These are phyloP conservation scores for Meyerozyma sp. DNA, from an alignment of 1,139 yeast species.

Conservation along the genomic window DNA sequence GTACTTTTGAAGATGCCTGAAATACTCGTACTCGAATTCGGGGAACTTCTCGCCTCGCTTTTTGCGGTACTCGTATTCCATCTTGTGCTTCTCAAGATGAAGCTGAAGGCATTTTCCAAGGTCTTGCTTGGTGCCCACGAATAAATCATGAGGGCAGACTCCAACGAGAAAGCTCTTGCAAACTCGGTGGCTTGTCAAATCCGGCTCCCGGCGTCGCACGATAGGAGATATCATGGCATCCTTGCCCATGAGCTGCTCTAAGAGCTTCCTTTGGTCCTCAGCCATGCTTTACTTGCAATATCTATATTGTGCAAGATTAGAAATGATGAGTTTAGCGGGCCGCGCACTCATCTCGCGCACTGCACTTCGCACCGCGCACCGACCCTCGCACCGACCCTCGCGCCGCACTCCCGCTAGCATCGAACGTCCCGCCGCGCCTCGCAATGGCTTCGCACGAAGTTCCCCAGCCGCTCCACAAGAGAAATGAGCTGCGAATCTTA, in stretches of 20 bases:
- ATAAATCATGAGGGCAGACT: slow-evolving; percentile 82
- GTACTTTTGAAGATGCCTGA: slow-evolving; percentile 46
- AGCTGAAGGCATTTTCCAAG: slow-evolving; percentile 75
- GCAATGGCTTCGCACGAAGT: no score
- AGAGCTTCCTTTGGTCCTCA: slow-evolving; percentile 67
- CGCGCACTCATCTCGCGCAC: no score
- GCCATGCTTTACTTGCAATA: slow-evolving; percentile 30
- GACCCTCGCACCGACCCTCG: no score
- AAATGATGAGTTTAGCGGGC: no score
- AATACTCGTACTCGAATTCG: slow-evolving; percentile 68
- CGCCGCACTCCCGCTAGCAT: no score
- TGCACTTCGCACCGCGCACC: no score
- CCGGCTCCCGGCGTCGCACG: slow-evolving; percentile 35
- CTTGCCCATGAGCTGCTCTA: slow-evolving; percentile 81
- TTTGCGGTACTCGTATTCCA: slow-evolving; percentile 62
- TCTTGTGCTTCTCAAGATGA: slow-evolving; percentile 71
- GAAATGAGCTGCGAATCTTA: background rate
- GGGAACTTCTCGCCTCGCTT: slow-evolving; percentile 54
- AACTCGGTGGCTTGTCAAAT: slow-evolving; percentile 60
- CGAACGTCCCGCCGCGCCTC: no score
- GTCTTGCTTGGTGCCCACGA: slow-evolving; percentile 79
- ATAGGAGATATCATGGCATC: slow-evolving; percentile 42
- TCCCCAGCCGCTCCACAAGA: background rate
- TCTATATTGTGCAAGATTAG: no score
- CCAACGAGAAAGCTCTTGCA: slow-evolving; percentile 84